These are phyloP conservation scores for Stellera chamaejasme DNA, from an alignment of 345 rosid genomes.

Conservation along the genomic window DNA sequence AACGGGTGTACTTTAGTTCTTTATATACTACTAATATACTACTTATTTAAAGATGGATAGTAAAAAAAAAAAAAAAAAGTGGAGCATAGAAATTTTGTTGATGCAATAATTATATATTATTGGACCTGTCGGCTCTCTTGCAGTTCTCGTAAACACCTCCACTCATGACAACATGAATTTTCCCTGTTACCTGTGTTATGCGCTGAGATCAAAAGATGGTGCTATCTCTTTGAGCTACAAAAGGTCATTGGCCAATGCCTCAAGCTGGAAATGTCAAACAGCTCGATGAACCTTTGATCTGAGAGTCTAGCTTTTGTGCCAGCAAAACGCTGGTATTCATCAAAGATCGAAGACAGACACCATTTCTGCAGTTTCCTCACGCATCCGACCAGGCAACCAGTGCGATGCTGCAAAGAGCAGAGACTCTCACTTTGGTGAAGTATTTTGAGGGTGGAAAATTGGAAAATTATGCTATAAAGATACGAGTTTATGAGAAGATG, in stretches of 20 bases:
- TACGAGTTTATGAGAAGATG: too few relatives aligned
- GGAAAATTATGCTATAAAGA: not conserved
- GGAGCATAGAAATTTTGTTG: too few relatives aligned
- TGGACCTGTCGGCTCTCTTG: too few relatives aligned
- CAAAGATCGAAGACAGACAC: conserved; percentile 68
- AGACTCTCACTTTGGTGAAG: not conserved
- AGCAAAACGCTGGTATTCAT: conserved; percentile 74
- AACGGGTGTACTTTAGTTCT: too few relatives aligned
- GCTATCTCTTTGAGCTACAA: conserved; percentile 26
- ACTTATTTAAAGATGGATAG: too few relatives aligned
- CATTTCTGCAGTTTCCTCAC: conserved; percentile 68
- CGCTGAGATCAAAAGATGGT: too few relatives aligned
- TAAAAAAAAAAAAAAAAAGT: too few relatives aligned
- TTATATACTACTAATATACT: too few relatives aligned
- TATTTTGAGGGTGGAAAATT: not conserved
- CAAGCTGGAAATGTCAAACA: conserved; percentile 49
- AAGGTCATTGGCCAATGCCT: conserved; percentile 38
- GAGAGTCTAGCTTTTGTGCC: conserved; percentile 56
- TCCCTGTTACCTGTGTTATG: too few relatives aligned
- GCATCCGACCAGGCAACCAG: conserved; percentile 74
- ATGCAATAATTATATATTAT: too few relatives aligned
- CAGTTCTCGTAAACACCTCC: too few relatives aligned
- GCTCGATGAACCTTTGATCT: conserved; percentile 66
- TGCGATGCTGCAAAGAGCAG: conserved; percentile 46
- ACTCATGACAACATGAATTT: too few relatives aligned